Evolutionary conservation across 208 protist species (phyloP), one percentile per base, ranked within the genome.

Genomic region (Trypanosoma boissoni): DNA sequence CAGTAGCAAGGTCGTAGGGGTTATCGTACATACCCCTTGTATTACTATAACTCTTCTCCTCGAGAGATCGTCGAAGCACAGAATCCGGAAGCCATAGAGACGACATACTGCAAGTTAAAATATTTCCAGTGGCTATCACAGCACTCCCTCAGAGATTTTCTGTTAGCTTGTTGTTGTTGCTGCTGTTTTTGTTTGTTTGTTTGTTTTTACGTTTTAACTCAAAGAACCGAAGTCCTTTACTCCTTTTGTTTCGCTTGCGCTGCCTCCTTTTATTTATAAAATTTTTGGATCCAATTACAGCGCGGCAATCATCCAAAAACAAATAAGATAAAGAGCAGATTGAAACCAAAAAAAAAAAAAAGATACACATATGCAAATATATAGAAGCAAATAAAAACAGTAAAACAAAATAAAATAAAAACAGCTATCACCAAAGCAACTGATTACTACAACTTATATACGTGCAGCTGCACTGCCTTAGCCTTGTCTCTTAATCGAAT

Each of bases 21-120:
- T 91, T 82, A 37, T 67, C 72, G 68, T 78, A 72, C 31, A 73
- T 80, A n/a, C 76, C 86, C 37, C 78, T 68, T n/a, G 83, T 83
- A 23, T 71, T 64, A 44, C 61, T 77, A 70, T 91, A 92, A 59
- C 84, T 91, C 53, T 9, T 27, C 24, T 72, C 64, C 28, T 60
- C 70, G 20, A 67, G 49, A 32, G 68, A 64, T 59, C 86, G 82
- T 21, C 78, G 64, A 20, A 86, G 66, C 23, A 95, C 88, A 50
- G 77, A 86, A 53, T 95, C 85, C 9, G 88, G 88, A 58, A 91
- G 87, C 88, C 85, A 95, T 10, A 77, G 74, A 51, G 80, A 88
- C 14, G 78, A 76, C 51, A 64, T 56, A 24, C 23, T 32, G 8
- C 45, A 28, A 60, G 14, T 24, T 18, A 50, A 44, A 9, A 50